Evolutionary conservation across 305 asterid genomes (phyloP).

Genomic region (Fraxinus latifolia): DNA sequence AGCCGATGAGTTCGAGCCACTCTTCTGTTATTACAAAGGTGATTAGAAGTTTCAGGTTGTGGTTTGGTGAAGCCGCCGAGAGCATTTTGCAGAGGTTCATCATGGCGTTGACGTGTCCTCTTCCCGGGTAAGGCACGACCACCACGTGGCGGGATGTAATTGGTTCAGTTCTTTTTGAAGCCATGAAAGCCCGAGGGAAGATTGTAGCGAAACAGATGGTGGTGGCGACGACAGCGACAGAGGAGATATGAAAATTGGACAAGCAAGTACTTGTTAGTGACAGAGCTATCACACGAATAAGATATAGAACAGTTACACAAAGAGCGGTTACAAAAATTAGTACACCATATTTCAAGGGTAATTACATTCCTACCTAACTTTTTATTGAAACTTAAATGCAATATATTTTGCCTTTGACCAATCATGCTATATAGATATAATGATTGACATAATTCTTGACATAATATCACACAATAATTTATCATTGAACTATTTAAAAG

Average conservation of each 20-base stretch:
- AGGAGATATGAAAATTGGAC: not conserved
- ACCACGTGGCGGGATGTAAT: slow-evolving; percentile 43
- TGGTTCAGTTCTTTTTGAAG: slow-evolving; percentile 13
- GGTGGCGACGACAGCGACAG: not conserved
- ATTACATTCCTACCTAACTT: no score
- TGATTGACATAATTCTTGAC: no score
- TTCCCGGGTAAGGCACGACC: slow-evolving; percentile 69
- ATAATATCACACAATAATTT: no score
- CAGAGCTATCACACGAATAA: not conserved
- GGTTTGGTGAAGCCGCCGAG: slow-evolving; percentile 8
- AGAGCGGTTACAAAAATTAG: no score
- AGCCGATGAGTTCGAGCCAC: slow-evolving; percentile 57
- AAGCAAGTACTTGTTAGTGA: not conserved
- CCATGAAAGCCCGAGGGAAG: not conserved
- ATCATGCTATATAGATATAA: no score
- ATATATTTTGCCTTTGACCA: no score
- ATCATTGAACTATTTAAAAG: no score
- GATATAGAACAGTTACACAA: no score
- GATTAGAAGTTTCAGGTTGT: slow-evolving; percentile 28
- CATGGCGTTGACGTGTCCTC: slow-evolving; percentile 79
- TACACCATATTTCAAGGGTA: no score
- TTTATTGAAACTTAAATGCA: no score
- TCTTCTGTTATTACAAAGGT: slow-evolving; percentile 70
- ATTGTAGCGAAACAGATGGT: not conserved
- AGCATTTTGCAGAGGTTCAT: slow-evolving; percentile 71